These are phyloP conservation scores for Chrysoporthe austroafricana DNA, from an alignment of 2,329 filamentous ascomycete genomes.

Conservation along the genomic window DNA sequence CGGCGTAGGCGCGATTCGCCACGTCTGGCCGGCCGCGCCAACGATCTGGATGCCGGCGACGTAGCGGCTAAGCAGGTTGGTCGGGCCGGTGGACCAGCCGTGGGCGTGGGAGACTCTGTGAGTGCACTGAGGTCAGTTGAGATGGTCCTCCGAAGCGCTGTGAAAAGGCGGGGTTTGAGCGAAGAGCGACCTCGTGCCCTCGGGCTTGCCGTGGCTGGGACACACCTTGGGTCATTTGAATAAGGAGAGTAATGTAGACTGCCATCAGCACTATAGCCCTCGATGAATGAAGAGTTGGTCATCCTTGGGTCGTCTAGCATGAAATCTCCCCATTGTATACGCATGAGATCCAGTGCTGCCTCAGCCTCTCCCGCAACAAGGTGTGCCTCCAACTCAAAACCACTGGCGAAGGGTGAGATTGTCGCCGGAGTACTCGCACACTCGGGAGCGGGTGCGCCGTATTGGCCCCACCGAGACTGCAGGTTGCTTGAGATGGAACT, in stretches of 20 bases:
- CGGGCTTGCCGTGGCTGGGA: background rate
- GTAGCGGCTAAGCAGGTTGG: constrained; percentile 41
- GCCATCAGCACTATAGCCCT: constrained; percentile 52
- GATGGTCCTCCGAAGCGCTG: background rate
- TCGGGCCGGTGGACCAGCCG: constrained; percentile 43
- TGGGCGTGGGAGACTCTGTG: constrained; percentile 39
- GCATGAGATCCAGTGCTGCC: constrained; percentile 37
- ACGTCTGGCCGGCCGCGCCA: constrained; percentile 40
- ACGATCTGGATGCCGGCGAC: constrained; percentile 48
- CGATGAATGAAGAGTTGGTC: constrained; percentile 57
- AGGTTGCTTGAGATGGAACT: constrained; percentile 27
- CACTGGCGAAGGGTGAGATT: constrained; percentile 42
- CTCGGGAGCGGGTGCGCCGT: constrained; percentile 35
- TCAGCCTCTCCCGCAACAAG: constrained; percentile 31
- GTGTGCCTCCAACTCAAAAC: constrained; percentile 41
- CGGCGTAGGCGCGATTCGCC: constrained; percentile 44
- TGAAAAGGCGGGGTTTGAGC: background rate
- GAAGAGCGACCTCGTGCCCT: background rate
- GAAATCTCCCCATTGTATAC: constrained; percentile 45
- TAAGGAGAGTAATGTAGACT: constrained; percentile 54
- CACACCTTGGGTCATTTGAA: constrained; percentile 41
- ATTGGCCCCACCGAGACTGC: constrained; percentile 29
- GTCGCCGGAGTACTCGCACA: constrained; percentile 36
- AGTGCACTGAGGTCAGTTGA: background rate
- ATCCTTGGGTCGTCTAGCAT: constrained; percentile 58